Conservation (phyloP, 1,284 basidiomycete genomes). For the Termitomyces sp. region DNA sequence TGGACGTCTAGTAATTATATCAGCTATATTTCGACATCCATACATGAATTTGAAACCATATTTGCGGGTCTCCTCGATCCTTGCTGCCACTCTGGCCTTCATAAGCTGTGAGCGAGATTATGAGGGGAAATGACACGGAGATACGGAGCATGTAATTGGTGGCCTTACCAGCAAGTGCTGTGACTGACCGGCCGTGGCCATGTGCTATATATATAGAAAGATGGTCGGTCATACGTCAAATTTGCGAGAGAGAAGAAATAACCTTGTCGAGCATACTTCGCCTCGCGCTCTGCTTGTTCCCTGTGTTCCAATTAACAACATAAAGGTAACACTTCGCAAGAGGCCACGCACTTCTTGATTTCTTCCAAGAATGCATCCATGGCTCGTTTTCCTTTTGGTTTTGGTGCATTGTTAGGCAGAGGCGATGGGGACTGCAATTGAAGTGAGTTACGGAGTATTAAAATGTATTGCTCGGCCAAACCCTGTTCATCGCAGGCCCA, state of each 20-base stretch:
- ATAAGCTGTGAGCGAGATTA: conserved; percentile 46
- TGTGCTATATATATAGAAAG: conserved; percentile 39
- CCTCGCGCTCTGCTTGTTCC: conserved; percentile 88
- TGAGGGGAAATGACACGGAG: background rate
- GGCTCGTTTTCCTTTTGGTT: conserved; percentile 83
- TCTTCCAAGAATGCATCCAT: conserved; percentile 94
- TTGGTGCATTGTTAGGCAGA: conserved; percentile 37
- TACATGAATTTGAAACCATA: conserved; percentile 21
- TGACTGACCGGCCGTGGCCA: conserved; percentile 64
- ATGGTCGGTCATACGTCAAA: background rate
- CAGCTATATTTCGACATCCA: conserved; percentile 1
- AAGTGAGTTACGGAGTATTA: background rate
- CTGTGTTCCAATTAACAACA: conserved; percentile 36
- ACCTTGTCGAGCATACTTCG: conserved; percentile 74
- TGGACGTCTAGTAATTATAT: conserved; percentile 66
- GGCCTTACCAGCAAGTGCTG: conserved; percentile 74
- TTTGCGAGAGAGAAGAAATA: conserved; percentile 13
- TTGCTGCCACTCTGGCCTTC: conserved; percentile 86
- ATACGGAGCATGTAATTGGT: background rate
- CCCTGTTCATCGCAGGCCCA: conserved; percentile 23
- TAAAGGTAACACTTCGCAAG: background rate
- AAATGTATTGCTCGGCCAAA: conserved; percentile 11
- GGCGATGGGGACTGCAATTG: conserved; percentile 49
- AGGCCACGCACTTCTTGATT: conserved; percentile 70
- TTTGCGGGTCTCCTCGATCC: conserved; percentile 80